Percentiles rank a stretch among this genome's conserved stretches.
These are phyloP conservation scores for Wickerhamiella kurtzmanii DNA, from an alignment of 805 yeast species.

Conservation along the genomic window DNA sequence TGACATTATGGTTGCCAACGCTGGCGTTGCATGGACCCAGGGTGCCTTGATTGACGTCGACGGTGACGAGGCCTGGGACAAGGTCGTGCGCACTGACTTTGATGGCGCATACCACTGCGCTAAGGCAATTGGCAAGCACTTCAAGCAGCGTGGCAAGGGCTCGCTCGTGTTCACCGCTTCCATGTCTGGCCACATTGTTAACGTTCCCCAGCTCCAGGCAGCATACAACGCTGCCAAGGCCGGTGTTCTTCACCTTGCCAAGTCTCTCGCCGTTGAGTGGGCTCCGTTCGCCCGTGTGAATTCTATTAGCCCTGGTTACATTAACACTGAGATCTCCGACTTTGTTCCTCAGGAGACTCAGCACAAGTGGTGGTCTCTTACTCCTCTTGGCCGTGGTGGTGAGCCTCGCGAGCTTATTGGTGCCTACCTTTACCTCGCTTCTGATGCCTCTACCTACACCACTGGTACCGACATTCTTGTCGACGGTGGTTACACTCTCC, in stretches of 20 bases:
- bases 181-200: slow-evolving; percentile 79
- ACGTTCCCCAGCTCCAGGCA: slow-evolving; percentile 77
- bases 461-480: slow-evolving; percentile 66
- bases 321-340: slow-evolving; percentile 52
- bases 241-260: slow-evolving; percentile 46
- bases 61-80: slow-evolving; percentile 51
- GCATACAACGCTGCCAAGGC: slow-evolving; percentile 82
- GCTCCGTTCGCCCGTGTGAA: slow-evolving; percentile 78
- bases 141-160: slow-evolving; percentile 61
- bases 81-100: slow-evolving; percentile 59
- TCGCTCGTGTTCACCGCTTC: slow-evolving; percentile 77
- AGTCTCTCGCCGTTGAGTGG: slow-evolving; percentile 79
- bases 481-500: slow-evolving; percentile 64
- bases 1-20: slow-evolving; percentile 79
- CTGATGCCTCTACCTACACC: slow-evolving; percentile 67
- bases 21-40: slow-evolving; percentile 72
- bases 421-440: slow-evolving; percentile 65
- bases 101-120: slow-evolving; percentile 74
- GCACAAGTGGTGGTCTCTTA: slow-evolving; percentile 34
- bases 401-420: slow-evolving; percentile 63
- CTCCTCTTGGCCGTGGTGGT: slow-evolving; percentile 40
- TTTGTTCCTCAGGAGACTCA: slow-evolving; percentile 34
- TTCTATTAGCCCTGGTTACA: slow-evolving; percentile 77
- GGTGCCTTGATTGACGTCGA: slow-evolving; percentile 41
- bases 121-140: slow-evolving; percentile 56